Base-by-base conservation (phyloP, 352 stramenopile species). In the Phytophthora cajani region DNA sequence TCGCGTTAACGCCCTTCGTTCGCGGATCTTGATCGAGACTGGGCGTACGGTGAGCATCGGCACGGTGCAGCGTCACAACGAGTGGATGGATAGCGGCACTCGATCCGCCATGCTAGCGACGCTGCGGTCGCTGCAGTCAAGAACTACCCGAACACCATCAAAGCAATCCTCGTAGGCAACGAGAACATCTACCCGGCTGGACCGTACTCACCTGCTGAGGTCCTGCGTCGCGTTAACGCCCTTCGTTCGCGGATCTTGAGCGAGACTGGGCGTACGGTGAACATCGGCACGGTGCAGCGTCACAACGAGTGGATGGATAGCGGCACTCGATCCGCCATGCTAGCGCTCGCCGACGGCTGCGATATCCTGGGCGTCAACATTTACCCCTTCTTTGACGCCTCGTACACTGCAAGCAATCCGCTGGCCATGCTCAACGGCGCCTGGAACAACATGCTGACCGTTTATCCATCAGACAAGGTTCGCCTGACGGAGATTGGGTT, bases 341-440 rank as follows among this genome's bases (percentile, higher is more conserved):
- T 77, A 1, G 72, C 68, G 21, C 70, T 96, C 0, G 83, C 81
- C 12, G 61, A 21, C 7, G 79, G 69, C 23, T 87, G 75, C 40
- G 88, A 95, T 64, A 91, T 95, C 66, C 56, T 93, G 9, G 87
- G 87, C 16, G 88, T 95, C 44, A 94, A 93, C 61, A 89, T 92
- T 56, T 93, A 93, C 53, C 85, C 85, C 2, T 94, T 94, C 74
- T 92, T 93, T 52, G 79, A 91, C 42, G 59, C 32, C 10, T 82
- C 72, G 40, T 94, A 93, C 77, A 74, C 81, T 50, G 49, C 73
- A 4, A 67, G 56, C 17, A 65, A 82, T 17, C 82, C 84, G 27
- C 33, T 85, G 1, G 74, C 74, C 16, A 74, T 91, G 62, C 77
- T 94, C 3, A 78, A 92, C 38, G 77, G 64, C 7, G 63, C 82